phyloP scores from a whole-genome alignment of 2,329 filamentous ascomycete species.

The Arthrobotrys conoides region DNA sequence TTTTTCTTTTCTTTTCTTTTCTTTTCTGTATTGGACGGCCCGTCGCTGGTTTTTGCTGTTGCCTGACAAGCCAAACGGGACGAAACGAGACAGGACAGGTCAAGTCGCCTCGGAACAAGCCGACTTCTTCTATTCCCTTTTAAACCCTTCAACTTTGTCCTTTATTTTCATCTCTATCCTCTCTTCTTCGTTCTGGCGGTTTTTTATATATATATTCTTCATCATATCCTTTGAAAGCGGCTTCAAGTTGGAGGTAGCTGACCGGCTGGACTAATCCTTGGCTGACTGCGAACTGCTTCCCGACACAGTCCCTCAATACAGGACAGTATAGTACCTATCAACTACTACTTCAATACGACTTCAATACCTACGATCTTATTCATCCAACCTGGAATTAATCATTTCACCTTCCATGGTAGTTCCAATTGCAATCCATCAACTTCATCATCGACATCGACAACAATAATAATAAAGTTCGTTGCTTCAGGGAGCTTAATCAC shows the following conservation, averaged over 20 bases:
- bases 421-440: too few relatives aligned
- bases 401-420: too few relatives aligned
- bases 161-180: background rate
- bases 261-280: too few relatives aligned
- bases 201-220: background rate
- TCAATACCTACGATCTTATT: too few relatives aligned
- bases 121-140: slow-evolving; percentile 5
- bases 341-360: too few relatives aligned
- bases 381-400: too few relatives aligned
- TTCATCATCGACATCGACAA: background rate
- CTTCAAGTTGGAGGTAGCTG: too few relatives aligned
- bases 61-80: background rate
- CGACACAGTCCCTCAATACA: too few relatives aligned
- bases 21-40: background rate
- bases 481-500: background rate
- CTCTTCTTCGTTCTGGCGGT: background rate
- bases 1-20: too few relatives aligned
- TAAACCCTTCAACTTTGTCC: slow-evolving; percentile 4
- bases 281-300: too few relatives aligned
- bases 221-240: background rate
- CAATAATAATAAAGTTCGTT: background rate
- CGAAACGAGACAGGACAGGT: too few relatives aligned
- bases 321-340: too few relatives aligned
- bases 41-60: background rate
- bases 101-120: slow-evolving; percentile 21